Percentiles rank a stretch among this genome's conserved stretches.
Conservation (phyloP, 192 early-diverging fungal species). For the Entomortierella parvispora region DNA sequence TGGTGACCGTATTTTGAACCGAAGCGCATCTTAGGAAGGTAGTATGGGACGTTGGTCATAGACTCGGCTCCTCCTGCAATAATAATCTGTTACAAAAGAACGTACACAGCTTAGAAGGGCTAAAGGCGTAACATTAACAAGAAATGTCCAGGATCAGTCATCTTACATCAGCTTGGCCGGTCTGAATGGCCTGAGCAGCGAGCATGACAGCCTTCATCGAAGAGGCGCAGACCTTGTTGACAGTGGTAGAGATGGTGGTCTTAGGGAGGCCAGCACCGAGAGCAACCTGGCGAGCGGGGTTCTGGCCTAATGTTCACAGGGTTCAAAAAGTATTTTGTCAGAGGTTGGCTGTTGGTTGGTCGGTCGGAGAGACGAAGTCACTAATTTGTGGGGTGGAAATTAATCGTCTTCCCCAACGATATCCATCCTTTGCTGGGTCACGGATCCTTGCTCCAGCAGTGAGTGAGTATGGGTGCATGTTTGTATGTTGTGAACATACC, state of each 20-base stretch:
- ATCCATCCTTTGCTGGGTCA: too few species aligned
- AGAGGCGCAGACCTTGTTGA: slow-evolving; percentile 88
- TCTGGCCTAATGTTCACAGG: slow-evolving; percentile 64
- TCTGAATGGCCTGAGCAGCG: slow-evolving; percentile 78
- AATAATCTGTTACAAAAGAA: slow-evolving; percentile 42
- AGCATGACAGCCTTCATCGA: slow-evolving; percentile 84
- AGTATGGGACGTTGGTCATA: slow-evolving; percentile 88
- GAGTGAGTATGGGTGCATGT: neutral
- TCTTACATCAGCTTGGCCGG: slow-evolving; percentile 74
- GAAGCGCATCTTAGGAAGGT: slow-evolving; percentile 80
- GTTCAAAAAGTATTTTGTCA: neutral
- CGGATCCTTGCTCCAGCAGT: neutral
- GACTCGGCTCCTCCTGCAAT: slow-evolving; percentile 84
- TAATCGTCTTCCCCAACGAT: too few species aligned
- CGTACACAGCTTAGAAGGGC: neutral
- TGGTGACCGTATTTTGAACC: slow-evolving; percentile 81
- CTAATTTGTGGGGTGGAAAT: slow-evolving; percentile 6
- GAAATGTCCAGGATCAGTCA: too few species aligned
- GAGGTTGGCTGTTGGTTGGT: neutral
- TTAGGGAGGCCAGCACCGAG: slow-evolving; percentile 76
- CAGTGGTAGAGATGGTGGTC: slow-evolving; percentile 74
- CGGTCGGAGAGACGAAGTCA: too few species aligned
- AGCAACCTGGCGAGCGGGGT: slow-evolving; percentile 86
- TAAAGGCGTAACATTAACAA: neutral
- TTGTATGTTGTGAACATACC: slow-evolving; percentile 52